Percentiles rank a stretch among this genome's conserved stretches.
These are phyloP conservation scores for Musa acuminata DNA, from an alignment of 176 grass and related monocot species.

Conservation along the genomic window DNA sequence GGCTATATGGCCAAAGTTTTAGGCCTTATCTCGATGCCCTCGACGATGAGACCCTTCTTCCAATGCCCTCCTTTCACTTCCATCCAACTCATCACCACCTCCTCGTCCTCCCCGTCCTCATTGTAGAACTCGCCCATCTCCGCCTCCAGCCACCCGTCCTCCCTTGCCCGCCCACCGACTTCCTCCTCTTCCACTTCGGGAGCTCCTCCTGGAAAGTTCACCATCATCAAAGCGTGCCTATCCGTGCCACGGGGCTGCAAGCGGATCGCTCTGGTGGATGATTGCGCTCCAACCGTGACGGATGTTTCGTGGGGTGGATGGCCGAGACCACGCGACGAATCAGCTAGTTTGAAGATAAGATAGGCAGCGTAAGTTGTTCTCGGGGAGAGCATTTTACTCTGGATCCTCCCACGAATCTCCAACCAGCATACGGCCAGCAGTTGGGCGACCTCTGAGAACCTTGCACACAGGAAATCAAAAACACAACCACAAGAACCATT, in stretches of 20 bases:
- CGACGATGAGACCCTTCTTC: constrained; percentile 38
- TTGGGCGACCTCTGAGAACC: constrained; percentile 31
- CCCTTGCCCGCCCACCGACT: background rate
- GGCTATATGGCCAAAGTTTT: constrained; percentile 7
- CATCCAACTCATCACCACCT: constrained; percentile 24
- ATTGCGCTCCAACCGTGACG: constrained; percentile 13
- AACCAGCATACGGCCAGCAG: constrained; percentile 30
- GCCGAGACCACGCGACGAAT: constrained; percentile 13
- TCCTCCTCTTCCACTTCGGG: background rate
- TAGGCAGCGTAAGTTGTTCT: constrained; percentile 34
- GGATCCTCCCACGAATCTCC: constrained; percentile 24
- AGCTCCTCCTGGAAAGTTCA: background rate
- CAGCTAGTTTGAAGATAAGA: constrained; percentile 35
- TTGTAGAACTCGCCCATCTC: constrained; percentile 41
- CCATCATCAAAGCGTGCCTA: background rate
- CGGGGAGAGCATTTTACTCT: constrained; percentile 10
- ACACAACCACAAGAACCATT: too few species aligned
- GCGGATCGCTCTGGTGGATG: background rate
- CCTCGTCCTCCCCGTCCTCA: constrained; percentile 16
- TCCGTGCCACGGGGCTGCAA: background rate
- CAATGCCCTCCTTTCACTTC: constrained; percentile 27
- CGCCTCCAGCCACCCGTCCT: constrained; percentile 43
- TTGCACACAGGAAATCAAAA: background rate
- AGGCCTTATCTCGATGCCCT: constrained; percentile 42
- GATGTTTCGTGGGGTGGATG: constrained; percentile 20